A percentile compares a stretch with the other conserved stretches of the same genome.
phyloP scores from a whole-genome alignment of 192 early-diverging fungal genomes.

The Rhizoclosmatium sp. region DNA sequence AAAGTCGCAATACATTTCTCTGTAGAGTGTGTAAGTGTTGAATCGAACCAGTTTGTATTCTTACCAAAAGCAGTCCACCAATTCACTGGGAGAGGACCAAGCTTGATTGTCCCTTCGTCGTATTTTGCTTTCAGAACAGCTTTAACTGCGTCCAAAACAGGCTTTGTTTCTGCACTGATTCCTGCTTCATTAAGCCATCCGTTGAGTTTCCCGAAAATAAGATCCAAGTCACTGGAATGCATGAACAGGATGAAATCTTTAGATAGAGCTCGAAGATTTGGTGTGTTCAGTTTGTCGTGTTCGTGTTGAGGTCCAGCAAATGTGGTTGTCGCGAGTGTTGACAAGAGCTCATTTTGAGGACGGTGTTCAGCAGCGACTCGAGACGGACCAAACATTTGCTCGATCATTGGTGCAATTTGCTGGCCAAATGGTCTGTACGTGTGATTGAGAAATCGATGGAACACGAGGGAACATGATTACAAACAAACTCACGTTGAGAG shows the following conservation, averaged over 20 bases:
- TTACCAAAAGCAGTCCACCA: conserved; percentile 24
- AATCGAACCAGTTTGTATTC: background rate
- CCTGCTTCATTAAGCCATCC: conserved; percentile 10
- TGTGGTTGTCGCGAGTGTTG: conserved; percentile 48
- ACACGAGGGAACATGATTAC: background rate
- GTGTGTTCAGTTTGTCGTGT: conserved; percentile 54
- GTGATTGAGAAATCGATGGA: no score
- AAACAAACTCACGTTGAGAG: conserved; percentile 42
- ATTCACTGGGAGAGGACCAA: conserved; percentile 17
- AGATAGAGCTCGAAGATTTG: conserved; percentile 51
- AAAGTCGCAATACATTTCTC: conserved; percentile 34
- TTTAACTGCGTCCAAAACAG: background rate
- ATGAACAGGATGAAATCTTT: conserved; percentile 45
- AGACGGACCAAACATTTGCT: conserved; percentile 53
- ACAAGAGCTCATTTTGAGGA: conserved; percentile 37
- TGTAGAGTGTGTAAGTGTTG: background rate
- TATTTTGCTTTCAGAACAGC: conserved; percentile 28
- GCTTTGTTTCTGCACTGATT: background rate
- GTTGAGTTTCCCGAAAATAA: conserved; percentile 53
- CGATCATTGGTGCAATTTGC: conserved; percentile 46
- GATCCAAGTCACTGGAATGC: conserved; percentile 48
- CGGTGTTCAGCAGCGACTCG: conserved; percentile 41
- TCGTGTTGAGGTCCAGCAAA: conserved; percentile 60
- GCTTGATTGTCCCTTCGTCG: background rate
- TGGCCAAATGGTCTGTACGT: conserved; percentile 52